phyloP scores from a whole-genome alignment of 345 rosid species.

The Zanthoxylum bungeanum region DNA sequence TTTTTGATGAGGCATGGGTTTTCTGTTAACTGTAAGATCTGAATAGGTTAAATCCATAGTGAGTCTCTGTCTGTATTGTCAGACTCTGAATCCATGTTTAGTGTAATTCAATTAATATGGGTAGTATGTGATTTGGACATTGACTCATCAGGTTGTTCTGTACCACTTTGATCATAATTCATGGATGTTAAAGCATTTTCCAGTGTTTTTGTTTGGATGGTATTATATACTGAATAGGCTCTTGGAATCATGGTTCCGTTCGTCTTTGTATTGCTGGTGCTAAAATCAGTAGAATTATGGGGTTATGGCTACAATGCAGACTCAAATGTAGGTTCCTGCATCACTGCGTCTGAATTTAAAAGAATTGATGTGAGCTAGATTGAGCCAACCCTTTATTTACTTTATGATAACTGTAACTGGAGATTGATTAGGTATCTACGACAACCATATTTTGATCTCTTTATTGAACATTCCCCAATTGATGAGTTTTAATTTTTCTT shows the following conservation, averaged over 20 bases:
- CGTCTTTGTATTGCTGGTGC: background rate
- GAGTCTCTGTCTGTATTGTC: slow-evolving; percentile 6
- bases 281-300: background rate
- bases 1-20: slow-evolving; percentile 3
- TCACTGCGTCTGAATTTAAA: background rate
- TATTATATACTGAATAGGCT: background rate
- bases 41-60: background rate
- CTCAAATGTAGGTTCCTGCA: background rate
- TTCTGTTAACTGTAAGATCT: slow-evolving; percentile 12
- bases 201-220: background rate
- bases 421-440: background rate
- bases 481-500: background rate
- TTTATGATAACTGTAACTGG: background rate
- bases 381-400: background rate
- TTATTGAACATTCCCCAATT: background rate
- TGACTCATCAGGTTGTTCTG: background rate
- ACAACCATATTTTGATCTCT: background rate
- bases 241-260: background rate
- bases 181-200: background rate
- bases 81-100: slow-evolving; percentile 13
- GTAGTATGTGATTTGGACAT: background rate
- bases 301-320: background rate
- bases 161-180: background rate
- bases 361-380: background rate
- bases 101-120: background rate